Percentiles rank a stretch among this genome's conserved stretches.
These are phyloP conservation scores for Sclerotinia borealis DNA, from an alignment of 2,329 filamentous ascomycete genomes.

Conservation along the genomic window DNA sequence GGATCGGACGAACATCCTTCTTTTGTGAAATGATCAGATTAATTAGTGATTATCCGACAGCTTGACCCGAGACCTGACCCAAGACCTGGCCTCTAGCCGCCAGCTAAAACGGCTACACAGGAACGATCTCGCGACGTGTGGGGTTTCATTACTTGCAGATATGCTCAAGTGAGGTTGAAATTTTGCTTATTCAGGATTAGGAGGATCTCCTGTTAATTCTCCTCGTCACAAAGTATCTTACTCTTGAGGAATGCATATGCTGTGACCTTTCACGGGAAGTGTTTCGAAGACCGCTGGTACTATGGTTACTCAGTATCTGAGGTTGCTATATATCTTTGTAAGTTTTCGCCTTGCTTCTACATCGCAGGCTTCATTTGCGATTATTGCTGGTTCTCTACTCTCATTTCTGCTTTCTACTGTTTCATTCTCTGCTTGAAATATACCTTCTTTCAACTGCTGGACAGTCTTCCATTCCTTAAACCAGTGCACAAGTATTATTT, in stretches of 20 bases:
- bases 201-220: neutral
- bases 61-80: neutral
- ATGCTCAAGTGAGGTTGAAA: neutral
- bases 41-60: neutral
- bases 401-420: neutral
- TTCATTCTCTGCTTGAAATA: neutral
- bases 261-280: neutral
- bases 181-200: neutral
- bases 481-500: neutral
- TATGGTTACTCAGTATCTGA: neutral
- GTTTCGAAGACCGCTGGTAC: neutral
- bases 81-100: neutral
- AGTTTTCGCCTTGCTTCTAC: neutral
- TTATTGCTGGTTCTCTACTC: neutral
- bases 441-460: neutral
- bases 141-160: constrained; percentile 7
- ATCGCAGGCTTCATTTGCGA: neutral
- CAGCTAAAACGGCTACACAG: neutral
- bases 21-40: neutral
- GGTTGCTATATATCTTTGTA: neutral
- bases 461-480: constrained; percentile 1
- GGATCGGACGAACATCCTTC: neutral
- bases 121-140: constrained; percentile 1
- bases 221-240: neutral
- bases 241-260: neutral